Conservation (phyloP, 2,329 filamentous ascomycete species). For the Xenoacremonium recifei region DNA sequence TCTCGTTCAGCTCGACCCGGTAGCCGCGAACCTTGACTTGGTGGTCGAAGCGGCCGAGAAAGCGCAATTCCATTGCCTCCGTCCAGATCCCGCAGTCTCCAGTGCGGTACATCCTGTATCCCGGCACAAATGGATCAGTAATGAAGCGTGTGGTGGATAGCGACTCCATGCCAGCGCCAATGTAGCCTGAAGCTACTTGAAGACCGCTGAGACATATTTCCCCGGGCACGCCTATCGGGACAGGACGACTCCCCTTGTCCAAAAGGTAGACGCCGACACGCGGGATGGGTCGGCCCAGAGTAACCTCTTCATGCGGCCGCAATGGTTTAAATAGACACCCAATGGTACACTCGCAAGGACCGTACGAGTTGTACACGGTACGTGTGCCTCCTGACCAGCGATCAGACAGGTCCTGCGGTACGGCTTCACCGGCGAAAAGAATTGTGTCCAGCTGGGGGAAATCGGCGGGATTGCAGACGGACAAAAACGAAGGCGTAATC, state of each 20-base stretch:
- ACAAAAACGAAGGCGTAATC: slow-evolving; percentile 1
- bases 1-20: neutral
- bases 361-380: slow-evolving; percentile 1
- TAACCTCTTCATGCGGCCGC: neutral
- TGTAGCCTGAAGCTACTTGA: neutral
- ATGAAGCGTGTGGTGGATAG: neutral
- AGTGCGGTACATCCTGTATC: neutral
- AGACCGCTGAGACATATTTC: neutral
- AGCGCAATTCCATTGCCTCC: neutral
- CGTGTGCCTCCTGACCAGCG: neutral
- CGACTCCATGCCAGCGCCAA: neutral
- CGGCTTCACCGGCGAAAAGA: neutral
- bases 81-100: neutral
- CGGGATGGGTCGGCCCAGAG: neutral
- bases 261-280: slow-evolving; percentile 1
- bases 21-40: slow-evolving; percentile 1
- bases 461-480: neutral
- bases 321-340: neutral
- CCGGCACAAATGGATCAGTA: neutral
- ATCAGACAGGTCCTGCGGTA: neutral
- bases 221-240: neutral
- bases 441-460: neutral
- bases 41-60: neutral
- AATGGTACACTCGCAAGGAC: slow-evolving; percentile 1
- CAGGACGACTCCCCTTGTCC: neutral